Base-by-base conservation (phyloP, 192 early-diverging fungal species). In the Coemansia sp. region DNA sequence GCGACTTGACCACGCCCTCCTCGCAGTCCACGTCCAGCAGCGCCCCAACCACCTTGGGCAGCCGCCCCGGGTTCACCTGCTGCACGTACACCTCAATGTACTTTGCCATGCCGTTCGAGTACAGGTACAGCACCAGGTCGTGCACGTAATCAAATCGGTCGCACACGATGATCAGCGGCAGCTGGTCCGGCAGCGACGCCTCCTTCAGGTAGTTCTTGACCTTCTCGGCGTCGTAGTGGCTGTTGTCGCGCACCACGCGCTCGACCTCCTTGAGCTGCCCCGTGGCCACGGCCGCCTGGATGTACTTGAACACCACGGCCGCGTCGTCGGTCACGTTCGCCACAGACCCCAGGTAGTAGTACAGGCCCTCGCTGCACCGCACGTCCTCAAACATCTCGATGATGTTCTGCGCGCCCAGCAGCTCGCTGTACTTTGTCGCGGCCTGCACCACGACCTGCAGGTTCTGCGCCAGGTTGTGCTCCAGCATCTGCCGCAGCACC, bases 1-100 rank as follows among this genome's bases (percentile, higher is more conserved):
- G 73, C 65, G 97, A 76, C 79, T 84, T 93, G 82, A 99, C 95
- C 29, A 94, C 79, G 29, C 73, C 67, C 82, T 99, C 97, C 65
- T 98, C 95, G 62, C 97, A 99, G 61, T 95, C 97, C 46, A 99
- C 95, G 70, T 99, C 97, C 43, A 99, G 73, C 43, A 99, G 81
- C n/a, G 91, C 97, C 21, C 95, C 97, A 58, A 99, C 84, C 28
- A 99, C 97, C 50, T 90, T 86, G 29, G 97, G 95, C 31, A 95
- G 92, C 54, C 97, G 92, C 25, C 85, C 65, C 6, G 97, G 84
- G 75, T 99, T 99, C 54, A 99, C 95, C 67, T 95, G 95, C 65
- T 99, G 97, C n/a, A 99, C 97, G 64, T 99, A 99, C 18, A 95
- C 89, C 80, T 98, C 97, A 68, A 99, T 97, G 81, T 93, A 98